A percentile compares a stretch with the other conserved stretches of the same genome.
phyloP scores from a whole-genome alignment of 345 rosid genomes.

The Moringa oleifera region DNA sequence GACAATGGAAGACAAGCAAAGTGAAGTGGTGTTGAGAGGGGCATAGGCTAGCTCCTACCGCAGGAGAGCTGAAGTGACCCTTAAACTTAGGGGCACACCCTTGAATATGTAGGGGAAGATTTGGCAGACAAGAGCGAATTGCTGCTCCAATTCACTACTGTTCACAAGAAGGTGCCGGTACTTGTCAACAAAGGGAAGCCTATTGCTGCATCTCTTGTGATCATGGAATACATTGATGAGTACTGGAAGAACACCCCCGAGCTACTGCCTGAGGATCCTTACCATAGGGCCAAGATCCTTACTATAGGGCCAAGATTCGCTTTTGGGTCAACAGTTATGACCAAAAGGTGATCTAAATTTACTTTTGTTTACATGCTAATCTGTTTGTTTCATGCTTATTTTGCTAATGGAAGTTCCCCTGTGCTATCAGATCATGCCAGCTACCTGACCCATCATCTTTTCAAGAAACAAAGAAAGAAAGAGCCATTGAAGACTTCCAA shows the following conservation, averaged over 20 bases:
- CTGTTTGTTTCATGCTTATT: no score
- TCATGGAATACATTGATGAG: conserved; percentile 46
- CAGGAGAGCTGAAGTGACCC: conserved; percentile 35
- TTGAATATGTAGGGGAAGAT: conserved; percentile 41
- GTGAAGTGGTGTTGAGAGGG: conserved; percentile 30
- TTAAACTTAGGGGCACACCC: conserved; percentile 30
- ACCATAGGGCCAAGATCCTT: no score
- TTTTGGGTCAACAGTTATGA: conserved; percentile 37
- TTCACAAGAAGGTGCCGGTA: conserved; percentile 37
- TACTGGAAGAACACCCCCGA: conserved; percentile 27
- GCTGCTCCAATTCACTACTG: conserved; percentile 32
- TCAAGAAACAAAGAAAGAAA: conserved; percentile 17
- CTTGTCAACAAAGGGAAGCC: conserved; percentile 46
- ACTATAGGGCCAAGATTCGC: conserved; percentile 29
- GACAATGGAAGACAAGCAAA: conserved; percentile 21
- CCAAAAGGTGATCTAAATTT: conserved; percentile 10
- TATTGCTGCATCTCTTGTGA: conserved; percentile 27
- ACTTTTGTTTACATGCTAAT: no score
- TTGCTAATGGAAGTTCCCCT: neutral
- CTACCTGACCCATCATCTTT: neutral
- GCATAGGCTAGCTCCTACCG: conserved; percentile 24
- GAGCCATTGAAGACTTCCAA: conserved; percentile 10
- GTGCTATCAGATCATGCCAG: conserved; percentile 5
- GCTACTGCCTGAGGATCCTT: conserved; percentile 39
- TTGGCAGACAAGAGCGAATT: conserved; percentile 29